A percentile compares a stretch with the other conserved stretches of the same genome.
Evolutionary conservation across 305 asterid genomes (phyloP).

Genomic region (Solanum hybrid): DNA sequence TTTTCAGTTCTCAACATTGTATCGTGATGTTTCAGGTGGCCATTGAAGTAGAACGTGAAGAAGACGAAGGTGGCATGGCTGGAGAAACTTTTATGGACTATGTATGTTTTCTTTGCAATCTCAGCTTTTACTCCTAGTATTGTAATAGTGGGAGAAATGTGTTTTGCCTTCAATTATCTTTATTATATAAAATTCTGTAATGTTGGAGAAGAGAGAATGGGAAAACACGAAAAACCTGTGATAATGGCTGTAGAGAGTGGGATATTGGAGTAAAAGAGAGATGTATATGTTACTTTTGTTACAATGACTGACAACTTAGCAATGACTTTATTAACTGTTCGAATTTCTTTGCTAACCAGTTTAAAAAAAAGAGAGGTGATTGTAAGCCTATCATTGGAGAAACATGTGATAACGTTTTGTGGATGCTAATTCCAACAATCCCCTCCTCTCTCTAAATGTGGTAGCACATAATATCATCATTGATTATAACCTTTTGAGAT

Average conservation of each 20-base stretch:
- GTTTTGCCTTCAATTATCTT: neutral
- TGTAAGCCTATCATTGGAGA: slow-evolving; percentile 1
- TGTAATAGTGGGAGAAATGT: neutral
- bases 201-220: neutral
- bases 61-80: slow-evolving; percentile 91
- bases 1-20: slow-evolving; percentile 10
- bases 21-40: slow-evolving; percentile 52
- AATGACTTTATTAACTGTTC: neutral
- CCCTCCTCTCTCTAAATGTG: neutral
- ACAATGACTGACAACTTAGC: neutral
- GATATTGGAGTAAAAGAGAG: neutral
- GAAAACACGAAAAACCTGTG: neutral
- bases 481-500: neutral
- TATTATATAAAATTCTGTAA: neutral
- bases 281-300: neutral
- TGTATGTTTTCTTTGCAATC: slow-evolving; percentile 28
- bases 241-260: neutral
- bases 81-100: slow-evolving; percentile 96
- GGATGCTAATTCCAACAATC: neutral
- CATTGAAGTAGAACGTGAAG: slow-evolving; percentile 93
- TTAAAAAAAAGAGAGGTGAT: neutral
- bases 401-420: neutral
- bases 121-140: neutral
- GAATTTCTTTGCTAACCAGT: neutral
- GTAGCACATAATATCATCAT: neutral